Evolutionary conservation across 2,329 filamentous ascomycete genomes (phyloP).

Genomic region (Apiospora saccharicola): DNA sequence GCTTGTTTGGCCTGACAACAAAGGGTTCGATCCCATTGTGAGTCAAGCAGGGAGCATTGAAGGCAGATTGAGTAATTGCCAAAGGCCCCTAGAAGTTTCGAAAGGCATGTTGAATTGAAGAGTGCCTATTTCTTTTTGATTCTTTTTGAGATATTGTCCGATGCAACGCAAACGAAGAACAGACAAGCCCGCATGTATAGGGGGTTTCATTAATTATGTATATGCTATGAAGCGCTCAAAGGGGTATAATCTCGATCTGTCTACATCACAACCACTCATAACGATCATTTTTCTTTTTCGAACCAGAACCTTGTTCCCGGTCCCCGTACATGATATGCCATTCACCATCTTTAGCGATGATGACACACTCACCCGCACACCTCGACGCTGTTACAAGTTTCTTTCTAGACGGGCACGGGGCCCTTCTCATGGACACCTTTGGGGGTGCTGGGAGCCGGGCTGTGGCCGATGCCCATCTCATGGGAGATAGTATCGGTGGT

Average conservation of each 20-base stretch:
- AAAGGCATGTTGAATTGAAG: background rate
- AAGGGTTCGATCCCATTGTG: background rate
- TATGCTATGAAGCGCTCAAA: background rate
- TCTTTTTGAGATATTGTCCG: background rate
- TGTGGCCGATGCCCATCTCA: slow-evolving; percentile 30
- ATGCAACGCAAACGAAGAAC: background rate
- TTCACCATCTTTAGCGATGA: background rate
- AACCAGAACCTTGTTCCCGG: background rate
- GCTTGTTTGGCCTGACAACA: background rate
- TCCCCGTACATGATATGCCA: background rate
- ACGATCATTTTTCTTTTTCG: background rate
- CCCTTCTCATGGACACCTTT: slow-evolving; percentile 41
- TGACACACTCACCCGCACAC: background rate
- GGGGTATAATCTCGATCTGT: slow-evolving; percentile 18
- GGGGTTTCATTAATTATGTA: background rate
- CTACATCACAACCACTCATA: background rate
- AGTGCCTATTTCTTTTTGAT: no score
- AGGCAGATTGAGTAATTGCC: background rate
- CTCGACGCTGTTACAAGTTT: background rate
- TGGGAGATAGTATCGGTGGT: slow-evolving; percentile 53
- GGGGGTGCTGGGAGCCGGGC: slow-evolving; percentile 31
- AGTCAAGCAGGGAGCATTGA: no score
- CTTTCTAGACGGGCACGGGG: slow-evolving; percentile 30
- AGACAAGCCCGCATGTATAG: background rate
- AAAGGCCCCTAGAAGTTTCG: background rate